phyloP scores from a whole-genome alignment of 2,329 filamentous ascomycete species.

The Aulographum hederae region DNA sequence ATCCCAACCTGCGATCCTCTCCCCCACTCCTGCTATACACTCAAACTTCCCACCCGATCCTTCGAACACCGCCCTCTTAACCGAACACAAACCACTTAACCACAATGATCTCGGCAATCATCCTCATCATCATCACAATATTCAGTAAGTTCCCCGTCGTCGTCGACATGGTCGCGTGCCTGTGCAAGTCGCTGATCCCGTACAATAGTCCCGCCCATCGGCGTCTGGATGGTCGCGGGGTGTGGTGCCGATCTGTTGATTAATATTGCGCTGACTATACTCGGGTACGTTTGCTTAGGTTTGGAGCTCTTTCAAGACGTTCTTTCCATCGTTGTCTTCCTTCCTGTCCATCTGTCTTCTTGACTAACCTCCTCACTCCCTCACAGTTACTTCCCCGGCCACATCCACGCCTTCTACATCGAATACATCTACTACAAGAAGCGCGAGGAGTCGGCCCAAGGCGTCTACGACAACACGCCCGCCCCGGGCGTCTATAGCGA shows the following conservation, averaged over 20 bases:
- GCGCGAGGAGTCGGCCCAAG: conserved; percentile 41
- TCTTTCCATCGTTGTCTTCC: not conserved
- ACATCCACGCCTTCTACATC: conserved; percentile 65
- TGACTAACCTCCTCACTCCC: conserved; percentile 4
- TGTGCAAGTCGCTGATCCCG: conserved; percentile 2
- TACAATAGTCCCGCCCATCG: conserved; percentile 25
- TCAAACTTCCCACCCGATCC: no score
- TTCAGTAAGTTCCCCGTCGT: conserved; percentile 16
- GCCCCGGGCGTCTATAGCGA: conserved; percentile 58
- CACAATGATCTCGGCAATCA: conserved; percentile 16
- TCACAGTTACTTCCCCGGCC: conserved; percentile 52
- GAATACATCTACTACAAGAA: conserved; percentile 73
- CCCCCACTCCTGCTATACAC: no score
- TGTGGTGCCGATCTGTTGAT: conserved; percentile 30
- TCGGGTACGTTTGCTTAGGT: conserved; percentile 20
- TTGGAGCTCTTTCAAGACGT: not conserved
- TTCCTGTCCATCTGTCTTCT: no score
- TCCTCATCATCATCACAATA: conserved; percentile 26
- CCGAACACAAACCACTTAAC: no score
- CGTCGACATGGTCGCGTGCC: not conserved
- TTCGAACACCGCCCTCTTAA: no score
- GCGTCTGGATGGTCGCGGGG: conserved; percentile 29
- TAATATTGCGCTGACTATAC: conserved; percentile 27
- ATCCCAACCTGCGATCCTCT: no score
- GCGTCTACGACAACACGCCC: conserved; percentile 31